phyloP scores from a whole-genome alignment of 1,139 yeast species.

The Saccharomyces hybrid region DNA sequence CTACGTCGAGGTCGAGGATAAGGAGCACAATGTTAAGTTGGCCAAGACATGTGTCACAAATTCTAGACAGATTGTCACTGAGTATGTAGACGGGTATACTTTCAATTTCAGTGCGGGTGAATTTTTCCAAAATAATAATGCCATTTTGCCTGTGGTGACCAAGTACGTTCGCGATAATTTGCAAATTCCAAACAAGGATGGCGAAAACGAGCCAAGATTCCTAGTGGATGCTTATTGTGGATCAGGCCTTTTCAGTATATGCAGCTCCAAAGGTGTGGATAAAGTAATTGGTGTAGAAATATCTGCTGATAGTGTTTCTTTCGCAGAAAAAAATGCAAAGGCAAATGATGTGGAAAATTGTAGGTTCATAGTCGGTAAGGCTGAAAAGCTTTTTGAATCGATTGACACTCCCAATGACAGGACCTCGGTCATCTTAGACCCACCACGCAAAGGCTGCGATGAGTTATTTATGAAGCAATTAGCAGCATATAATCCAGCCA shows the following conservation, averaged over 20 bases:
- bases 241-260: conserved; percentile 83
- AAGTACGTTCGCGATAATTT: conserved; percentile 69
- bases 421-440: conserved; percentile 89
- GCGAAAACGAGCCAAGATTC: conserved; percentile 36
- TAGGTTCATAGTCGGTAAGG: conserved; percentile 81
- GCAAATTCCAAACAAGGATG: conserved; percentile 37
- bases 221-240: conserved; percentile 97
- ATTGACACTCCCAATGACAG: conserved; percentile 66
- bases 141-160: conserved; percentile 77
- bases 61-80: conserved; percentile 71
- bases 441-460: conserved; percentile 97
- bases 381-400: conserved; percentile 77
- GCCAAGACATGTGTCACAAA: conserved; percentile 50
- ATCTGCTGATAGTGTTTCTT: conserved; percentile 81
- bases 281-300: conserved; percentile 91
- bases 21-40: conserved; percentile 23
- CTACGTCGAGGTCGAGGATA: conserved; percentile 21
- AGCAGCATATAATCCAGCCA: conserved; percentile 72
- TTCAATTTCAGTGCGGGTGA: conserved; percentile 91
- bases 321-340: conserved; percentile 76
- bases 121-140: conserved; percentile 91
- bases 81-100: conserved; percentile 60
- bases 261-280: conserved; percentile 73
- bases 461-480: conserved; percentile 77
- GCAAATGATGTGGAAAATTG: conserved; percentile 70